A percentile compares a stretch with the other conserved stretches of the same genome.
Conservation (phyloP, 108 stramenopile species). For the Skeletonema potamos region DNA sequence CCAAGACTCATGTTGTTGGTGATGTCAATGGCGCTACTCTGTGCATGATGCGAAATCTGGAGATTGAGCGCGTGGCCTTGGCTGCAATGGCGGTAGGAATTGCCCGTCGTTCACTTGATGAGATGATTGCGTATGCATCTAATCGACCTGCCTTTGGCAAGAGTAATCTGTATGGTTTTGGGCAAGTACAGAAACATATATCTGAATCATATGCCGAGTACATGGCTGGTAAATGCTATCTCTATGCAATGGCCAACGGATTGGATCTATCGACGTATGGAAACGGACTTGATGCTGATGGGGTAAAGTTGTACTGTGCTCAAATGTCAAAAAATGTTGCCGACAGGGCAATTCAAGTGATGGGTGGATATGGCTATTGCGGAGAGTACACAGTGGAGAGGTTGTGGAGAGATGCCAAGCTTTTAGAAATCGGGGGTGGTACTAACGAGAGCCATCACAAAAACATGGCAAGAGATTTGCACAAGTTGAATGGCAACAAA, state of each 20-base stretch:
- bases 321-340: conserved; percentile 96
- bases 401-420: conserved; percentile 97
- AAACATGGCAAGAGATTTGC: conserved; percentile 91
- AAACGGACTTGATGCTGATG: conserved; percentile 95
- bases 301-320: conserved; percentile 96
- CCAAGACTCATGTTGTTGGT: conserved; percentile 83
- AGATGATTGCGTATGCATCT: conserved; percentile 90
- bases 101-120: conserved; percentile 90
- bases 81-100: conserved; percentile 97
- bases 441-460: conserved; percentile 99
- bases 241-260: conserved; percentile 84
- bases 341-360: conserved; percentile 97
- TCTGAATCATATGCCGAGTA: conserved; percentile 96
- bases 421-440: conserved; percentile 99
- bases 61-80: conserved; percentile 95
- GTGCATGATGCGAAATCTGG: conserved; percentile 99
- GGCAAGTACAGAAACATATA: conserved; percentile 94
- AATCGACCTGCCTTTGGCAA: conserved; percentile 93
- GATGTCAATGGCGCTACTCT: conserved; percentile 87
- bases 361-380: conserved; percentile 98
- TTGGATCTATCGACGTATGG: conserved; percentile 82
- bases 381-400: conserved; percentile 97
- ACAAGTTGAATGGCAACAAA: conserved; percentile 40
- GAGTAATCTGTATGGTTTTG: conserved; percentile 77
- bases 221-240: conserved; percentile 94